Evolutionary conservation across 169 alveolate species (phyloP).

Genomic region (Eimeria falciformis): DNA sequence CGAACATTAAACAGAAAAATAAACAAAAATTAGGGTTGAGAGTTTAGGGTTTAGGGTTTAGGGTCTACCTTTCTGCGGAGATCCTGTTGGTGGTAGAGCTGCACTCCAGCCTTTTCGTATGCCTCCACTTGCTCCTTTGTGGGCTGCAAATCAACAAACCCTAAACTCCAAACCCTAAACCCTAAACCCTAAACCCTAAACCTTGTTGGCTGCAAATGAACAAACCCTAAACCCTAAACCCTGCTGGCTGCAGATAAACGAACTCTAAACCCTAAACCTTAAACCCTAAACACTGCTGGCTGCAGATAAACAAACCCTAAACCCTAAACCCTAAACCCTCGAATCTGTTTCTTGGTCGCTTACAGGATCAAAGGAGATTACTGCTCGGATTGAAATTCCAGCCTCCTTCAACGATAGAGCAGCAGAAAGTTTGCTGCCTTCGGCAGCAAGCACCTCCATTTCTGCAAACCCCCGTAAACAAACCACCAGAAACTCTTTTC

Average conservation of each 20-base stretch:
- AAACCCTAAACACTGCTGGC: background rate
- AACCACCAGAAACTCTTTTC: background rate
- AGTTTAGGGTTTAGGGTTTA: constrained; percentile 14
- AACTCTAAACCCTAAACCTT: background rate
- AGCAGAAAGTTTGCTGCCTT: constrained; percentile 51
- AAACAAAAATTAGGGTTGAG: constrained; percentile 37
- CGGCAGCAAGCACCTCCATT: constrained; percentile 62
- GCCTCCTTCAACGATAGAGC: constrained; percentile 9
- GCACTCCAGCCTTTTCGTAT: constrained; percentile 10
- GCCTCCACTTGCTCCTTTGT: constrained; percentile 56
- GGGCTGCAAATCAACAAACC: constrained; percentile 20
- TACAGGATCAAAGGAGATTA: constrained; percentile 69
- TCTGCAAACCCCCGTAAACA: constrained; percentile 48
- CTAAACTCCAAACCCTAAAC: background rate
- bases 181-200: background rate
- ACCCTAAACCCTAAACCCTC: background rate
- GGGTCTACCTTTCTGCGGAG: constrained; percentile 48
- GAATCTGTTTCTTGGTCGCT: too few species aligned
- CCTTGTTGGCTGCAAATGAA: background rate
- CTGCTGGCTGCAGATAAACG: background rate
- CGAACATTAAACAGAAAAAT: background rate
- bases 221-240: background rate
- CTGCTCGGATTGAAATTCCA: constrained; percentile 27
- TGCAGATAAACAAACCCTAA: background rate
- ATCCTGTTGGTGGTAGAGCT: constrained; percentile 30